Percentiles rank a stretch among this genome's conserved stretches.
Conservation (phyloP, 2,329 filamentous ascomycete genomes). For the Verticillium nonalfalfae region DNA sequence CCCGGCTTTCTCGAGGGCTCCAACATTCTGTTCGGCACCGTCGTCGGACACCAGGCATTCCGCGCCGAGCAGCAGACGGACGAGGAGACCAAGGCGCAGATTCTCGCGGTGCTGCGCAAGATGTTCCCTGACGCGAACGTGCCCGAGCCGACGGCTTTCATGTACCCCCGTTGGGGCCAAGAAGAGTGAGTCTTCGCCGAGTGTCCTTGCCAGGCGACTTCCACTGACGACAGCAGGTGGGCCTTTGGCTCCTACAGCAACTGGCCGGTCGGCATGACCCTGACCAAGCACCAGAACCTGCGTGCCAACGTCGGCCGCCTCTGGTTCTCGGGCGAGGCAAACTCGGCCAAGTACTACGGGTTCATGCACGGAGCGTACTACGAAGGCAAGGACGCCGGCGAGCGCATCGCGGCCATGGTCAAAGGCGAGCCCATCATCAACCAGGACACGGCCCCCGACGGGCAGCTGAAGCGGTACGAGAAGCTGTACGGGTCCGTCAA, state of each 20-base stretch:
- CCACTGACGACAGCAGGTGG: conserved; percentile 20
- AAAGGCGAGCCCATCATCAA: conserved; percentile 15
- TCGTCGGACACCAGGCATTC: conserved; percentile 50
- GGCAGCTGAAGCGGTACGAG: conserved; percentile 18
- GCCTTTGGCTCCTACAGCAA: conserved; percentile 59
- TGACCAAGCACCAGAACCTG: conserved; percentile 62
- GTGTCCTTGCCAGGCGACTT: not conserved
- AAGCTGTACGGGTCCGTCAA: conserved; percentile 18
- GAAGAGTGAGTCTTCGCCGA: conserved; percentile 14
- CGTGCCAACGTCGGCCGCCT: conserved; percentile 56
- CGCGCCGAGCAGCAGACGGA: conserved; percentile 53
- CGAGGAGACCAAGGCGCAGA: conserved; percentile 48
- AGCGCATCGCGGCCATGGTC: conserved; percentile 31
- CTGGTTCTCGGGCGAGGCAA: conserved; percentile 62
- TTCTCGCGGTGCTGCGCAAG: conserved; percentile 47
- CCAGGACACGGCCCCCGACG: conserved; percentile 15
- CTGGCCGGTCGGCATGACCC: conserved; percentile 57
- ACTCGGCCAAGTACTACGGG: conserved; percentile 56
- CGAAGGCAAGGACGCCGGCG: conserved; percentile 45
- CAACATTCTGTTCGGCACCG: conserved; percentile 60
- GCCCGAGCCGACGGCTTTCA: conserved; percentile 53
- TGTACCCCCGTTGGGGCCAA: conserved; percentile 53
- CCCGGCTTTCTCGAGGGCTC: conserved; percentile 53
- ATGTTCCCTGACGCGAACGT: conserved; percentile 55
- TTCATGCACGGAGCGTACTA: conserved; percentile 59